Conservation (phyloP, 768 basidiomycete species). For the Naganishia vaughanmartiniae region DNA sequence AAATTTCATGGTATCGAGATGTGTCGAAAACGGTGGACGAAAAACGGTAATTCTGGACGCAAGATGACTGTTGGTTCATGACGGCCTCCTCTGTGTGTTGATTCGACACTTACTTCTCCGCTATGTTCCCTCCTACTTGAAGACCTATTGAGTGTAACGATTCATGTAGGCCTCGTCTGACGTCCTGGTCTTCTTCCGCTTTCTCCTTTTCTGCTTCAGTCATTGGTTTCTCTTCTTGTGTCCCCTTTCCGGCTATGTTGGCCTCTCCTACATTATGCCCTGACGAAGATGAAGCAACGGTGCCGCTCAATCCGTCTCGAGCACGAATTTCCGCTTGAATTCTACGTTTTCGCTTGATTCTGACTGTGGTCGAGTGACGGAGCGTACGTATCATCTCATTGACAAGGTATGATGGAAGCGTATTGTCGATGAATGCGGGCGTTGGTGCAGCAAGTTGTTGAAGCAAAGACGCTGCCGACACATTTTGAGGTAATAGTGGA, state of each 20-base stretch:
- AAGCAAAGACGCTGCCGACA: slow-evolving; percentile 7
- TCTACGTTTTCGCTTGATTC: slow-evolving; percentile 61
- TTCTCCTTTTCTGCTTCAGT: slow-evolving; percentile 48
- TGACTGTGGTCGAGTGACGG: slow-evolving; percentile 69
- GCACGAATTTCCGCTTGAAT: slow-evolving; percentile 50
- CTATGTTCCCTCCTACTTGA: slow-evolving; percentile 80
- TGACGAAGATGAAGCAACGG: slow-evolving; percentile 71
- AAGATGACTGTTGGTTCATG: neutral
- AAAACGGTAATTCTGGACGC: slow-evolving; percentile 68
- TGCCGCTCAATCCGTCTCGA: slow-evolving; percentile 71
- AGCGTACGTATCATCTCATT: slow-evolving; percentile 76
- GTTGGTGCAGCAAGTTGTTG: slow-evolving; percentile 42
- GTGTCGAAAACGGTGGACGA: slow-evolving; percentile 70
- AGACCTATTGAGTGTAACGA: slow-evolving; percentile 78
- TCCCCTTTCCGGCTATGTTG: slow-evolving; percentile 49
- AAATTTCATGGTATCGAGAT: slow-evolving; percentile 88
- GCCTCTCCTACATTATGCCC: slow-evolving; percentile 54
- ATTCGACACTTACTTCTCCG: slow-evolving; percentile 66
- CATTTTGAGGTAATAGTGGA: slow-evolving; percentile 16
- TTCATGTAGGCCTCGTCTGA: slow-evolving; percentile 67
- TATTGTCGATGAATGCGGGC: slow-evolving; percentile 45
- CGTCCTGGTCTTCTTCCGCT: slow-evolving; percentile 66
- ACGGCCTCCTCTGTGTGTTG: neutral
- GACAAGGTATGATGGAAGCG: slow-evolving; percentile 63
- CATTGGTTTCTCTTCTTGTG: slow-evolving; percentile 30